Evolutionary conservation across 192 early-diverging fungal genomes (phyloP), one percentile per base, ranked within the genome.

Genomic region (Coemansia sp.): DNA sequence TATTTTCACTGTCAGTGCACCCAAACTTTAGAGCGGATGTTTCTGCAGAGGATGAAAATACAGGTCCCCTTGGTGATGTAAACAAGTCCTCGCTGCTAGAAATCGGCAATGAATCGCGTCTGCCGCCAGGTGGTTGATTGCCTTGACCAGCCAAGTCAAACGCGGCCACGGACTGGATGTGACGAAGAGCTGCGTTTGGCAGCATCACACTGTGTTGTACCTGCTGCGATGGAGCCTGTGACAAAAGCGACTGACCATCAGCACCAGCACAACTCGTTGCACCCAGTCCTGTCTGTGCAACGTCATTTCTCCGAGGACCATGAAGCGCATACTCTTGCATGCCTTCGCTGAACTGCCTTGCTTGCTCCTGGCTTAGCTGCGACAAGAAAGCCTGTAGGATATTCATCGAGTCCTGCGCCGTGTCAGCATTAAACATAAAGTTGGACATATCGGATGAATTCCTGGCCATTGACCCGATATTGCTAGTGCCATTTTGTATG

Each of bases 301-400:
- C 23, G 23, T 22, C 56, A 44, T 58, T 53, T 26, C 49, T n/a
- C 24, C 49, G 60, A 19, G 44, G 22, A 21, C 65, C 69, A 23
- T 81, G 78, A 19, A 81, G 31, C 21, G 78, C 64, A 30, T 75
- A 81, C 28, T 65, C 34, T 28, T 75, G 73, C 41, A 81, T 38
- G 1, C 78, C 78, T 60, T 81, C 73, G 51, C 49, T 64, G 21
- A 81, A 32, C 58, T 81, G 78, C 44, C 64, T 68, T 7, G 62
- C 56, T 26, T 81, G 78, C 62, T 81, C 78, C n/a, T 70, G 68
- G 9, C 65, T 66, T 24, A 81, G 50, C 56, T 81, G 78, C 31
- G 78, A 62, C 4, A 81, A 57, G n/a, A 81, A 81, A 47, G 54
- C 69, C 19, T 81, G 74, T 9, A 81, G 59, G 26, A 69, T 81